Evolutionary conservation across 2,329 filamentous ascomycete species (phyloP).

Genomic region (Colletotrichum limetticola): DNA sequence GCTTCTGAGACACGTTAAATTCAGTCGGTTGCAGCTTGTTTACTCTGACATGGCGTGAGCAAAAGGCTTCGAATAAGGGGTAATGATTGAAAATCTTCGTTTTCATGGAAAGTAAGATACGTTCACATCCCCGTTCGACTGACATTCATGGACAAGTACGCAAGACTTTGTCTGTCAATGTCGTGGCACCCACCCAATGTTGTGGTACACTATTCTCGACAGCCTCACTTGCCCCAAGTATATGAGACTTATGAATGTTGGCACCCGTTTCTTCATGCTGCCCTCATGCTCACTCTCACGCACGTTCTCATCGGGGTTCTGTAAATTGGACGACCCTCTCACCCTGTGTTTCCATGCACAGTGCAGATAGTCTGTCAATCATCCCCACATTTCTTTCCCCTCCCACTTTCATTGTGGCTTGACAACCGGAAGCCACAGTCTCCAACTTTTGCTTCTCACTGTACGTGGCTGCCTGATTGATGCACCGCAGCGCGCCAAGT

Average conservation of each 20-base stretch:
- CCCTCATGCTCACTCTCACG: background rate
- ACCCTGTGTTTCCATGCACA: background rate
- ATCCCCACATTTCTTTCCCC: background rate
- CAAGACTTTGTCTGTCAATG: background rate
- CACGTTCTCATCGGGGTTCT: background rate
- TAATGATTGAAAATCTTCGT: background rate
- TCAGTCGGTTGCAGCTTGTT: background rate
- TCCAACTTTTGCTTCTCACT: background rate
- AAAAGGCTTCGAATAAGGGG: background rate
- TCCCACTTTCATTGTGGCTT: background rate
- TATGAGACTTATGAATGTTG: background rate
- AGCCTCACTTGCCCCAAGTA: background rate
- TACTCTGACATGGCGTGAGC: background rate
- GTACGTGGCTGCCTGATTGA: slow-evolving; percentile 31
- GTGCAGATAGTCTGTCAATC: background rate
- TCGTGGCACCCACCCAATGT: background rate
- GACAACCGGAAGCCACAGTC: background rate
- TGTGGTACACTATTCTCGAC: background rate
- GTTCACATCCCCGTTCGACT: too few relatives aligned
- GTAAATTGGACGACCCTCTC: background rate
- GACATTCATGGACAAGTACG: background rate
- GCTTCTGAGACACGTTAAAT: background rate
- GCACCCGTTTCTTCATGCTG: background rate
- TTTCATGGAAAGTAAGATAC: background rate
- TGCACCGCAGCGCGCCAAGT: slow-evolving; percentile 18